Conservation (phyloP, 441 rosid genomes). For the Euphorbia corollata region DNA sequence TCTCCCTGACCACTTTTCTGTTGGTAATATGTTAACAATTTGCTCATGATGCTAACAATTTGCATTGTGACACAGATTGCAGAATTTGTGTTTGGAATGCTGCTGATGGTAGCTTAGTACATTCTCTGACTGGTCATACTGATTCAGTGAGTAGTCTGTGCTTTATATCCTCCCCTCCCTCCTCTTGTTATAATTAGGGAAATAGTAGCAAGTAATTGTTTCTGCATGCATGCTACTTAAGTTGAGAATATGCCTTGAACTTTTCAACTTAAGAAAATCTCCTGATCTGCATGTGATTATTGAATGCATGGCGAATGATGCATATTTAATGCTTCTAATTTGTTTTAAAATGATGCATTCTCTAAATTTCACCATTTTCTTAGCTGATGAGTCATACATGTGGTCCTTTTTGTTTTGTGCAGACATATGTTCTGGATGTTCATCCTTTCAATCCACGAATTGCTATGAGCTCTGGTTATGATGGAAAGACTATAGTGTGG, state of each 20-base stretch:
- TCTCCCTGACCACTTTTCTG: constrained; percentile 5
- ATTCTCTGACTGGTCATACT: constrained; percentile 94
- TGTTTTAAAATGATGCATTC: neutral
- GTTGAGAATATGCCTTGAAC: no score
- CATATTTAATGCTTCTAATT: neutral
- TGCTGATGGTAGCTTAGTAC: constrained; percentile 92
- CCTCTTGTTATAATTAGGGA: no score
- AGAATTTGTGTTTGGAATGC: constrained; percentile 99
- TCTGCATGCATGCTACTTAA: no score
- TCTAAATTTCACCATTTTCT: neutral
- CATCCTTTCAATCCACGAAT: constrained; percentile 98
- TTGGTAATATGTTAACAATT: neutral
- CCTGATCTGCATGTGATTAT: neutral
- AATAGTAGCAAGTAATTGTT: no score
- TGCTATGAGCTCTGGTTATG: constrained; percentile 99
- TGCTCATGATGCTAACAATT: constrained; percentile 9
- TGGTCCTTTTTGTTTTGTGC: constrained; percentile 18
- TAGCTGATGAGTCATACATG: neutral
- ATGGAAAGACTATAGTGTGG: constrained; percentile 96
- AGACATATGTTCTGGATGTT: constrained; percentile 98
- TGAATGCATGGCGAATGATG: neutral
- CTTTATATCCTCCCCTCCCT: neutral
- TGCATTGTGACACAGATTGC: constrained; percentile 61
- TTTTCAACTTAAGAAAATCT: neutral
- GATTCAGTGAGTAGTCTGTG: constrained; percentile 62